Evolutionary conservation across 2,329 filamentous ascomycete species (phyloP).

Genomic region (Colletotrichum phormii): DNA sequence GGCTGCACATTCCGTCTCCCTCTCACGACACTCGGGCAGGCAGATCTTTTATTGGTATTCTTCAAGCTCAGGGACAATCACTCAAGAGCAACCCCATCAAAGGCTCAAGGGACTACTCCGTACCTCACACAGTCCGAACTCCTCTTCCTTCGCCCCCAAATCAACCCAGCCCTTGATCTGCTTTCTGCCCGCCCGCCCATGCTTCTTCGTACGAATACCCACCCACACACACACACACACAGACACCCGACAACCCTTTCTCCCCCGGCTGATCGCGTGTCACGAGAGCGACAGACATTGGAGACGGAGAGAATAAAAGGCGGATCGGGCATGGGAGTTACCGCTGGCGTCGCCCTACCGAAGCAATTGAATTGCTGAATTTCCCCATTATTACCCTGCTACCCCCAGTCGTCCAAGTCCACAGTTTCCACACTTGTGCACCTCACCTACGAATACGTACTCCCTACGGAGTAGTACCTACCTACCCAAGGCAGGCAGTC

Average conservation of each 20-base stretch:
- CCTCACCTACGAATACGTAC: too few relatives aligned
- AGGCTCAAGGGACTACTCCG: neutral
- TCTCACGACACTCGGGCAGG: neutral
- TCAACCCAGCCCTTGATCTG: slow-evolving; percentile 18
- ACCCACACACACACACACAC: neutral
- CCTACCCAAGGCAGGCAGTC: neutral
- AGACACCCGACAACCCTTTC: neutral
- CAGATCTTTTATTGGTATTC: neutral
- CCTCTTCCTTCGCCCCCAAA: neutral
- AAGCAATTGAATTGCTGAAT: slow-evolving; percentile 3
- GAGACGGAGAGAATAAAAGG: slow-evolving; percentile 1
- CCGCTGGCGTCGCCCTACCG: neutral
- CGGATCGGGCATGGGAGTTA: slow-evolving; percentile 7
- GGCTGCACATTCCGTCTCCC: slow-evolving; percentile 18
- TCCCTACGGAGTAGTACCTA: too few relatives aligned
- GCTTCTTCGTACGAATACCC: neutral
- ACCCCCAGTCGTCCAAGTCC: neutral
- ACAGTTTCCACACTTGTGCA: neutral
- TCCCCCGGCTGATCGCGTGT: slow-evolving; percentile 30
- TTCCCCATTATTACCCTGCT: neutral
- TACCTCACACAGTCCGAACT: neutral
- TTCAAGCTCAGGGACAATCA: neutral
- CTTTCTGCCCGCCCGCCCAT: slow-evolving; percentile 9
- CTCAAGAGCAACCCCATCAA: neutral
- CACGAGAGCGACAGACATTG: slow-evolving; percentile 22